Evolutionary conservation across 2,329 filamentous ascomycete species (phyloP).

Genomic region (Hymenoscyphus infarciens): DNA sequence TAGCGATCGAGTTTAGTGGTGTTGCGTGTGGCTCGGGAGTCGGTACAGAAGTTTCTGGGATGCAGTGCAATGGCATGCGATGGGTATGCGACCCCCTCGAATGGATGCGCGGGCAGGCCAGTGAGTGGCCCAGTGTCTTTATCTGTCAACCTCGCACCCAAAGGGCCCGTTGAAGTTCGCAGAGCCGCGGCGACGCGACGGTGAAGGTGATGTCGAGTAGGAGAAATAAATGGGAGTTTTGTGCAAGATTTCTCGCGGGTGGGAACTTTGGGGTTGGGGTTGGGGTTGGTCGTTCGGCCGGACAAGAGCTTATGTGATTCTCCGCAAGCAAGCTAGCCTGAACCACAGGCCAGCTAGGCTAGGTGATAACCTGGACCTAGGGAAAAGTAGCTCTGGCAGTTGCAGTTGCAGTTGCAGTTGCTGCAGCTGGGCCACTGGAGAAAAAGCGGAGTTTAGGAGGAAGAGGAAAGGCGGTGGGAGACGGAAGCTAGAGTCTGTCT

Average conservation of each 20-base stretch:
- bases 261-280: background rate
- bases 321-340: background rate
- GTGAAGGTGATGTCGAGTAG: background rate
- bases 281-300: constrained; percentile 1
- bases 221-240: background rate
- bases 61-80: background rate
- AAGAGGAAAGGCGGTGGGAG: no score
- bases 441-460: no score
- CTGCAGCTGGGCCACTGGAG: no score
- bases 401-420: background rate
- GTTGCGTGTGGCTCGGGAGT: constrained; percentile 7
- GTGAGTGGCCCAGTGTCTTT: background rate
- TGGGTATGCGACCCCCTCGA: constrained; percentile 1
- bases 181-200: background rate
- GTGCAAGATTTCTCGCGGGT: constrained; percentile 3
- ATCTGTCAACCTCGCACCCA: background rate
- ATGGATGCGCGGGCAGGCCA: background rate
- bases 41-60: background rate
- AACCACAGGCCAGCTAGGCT: background rate
- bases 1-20: background rate
- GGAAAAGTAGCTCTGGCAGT: background rate
- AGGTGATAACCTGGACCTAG: background rate
- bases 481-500: no score
- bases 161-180: background rate
- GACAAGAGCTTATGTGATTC: constrained; percentile 2